phyloP scores from a whole-genome alignment of 1,284 basidiomycete genomes.

The Leccinum subrobustum region DNA sequence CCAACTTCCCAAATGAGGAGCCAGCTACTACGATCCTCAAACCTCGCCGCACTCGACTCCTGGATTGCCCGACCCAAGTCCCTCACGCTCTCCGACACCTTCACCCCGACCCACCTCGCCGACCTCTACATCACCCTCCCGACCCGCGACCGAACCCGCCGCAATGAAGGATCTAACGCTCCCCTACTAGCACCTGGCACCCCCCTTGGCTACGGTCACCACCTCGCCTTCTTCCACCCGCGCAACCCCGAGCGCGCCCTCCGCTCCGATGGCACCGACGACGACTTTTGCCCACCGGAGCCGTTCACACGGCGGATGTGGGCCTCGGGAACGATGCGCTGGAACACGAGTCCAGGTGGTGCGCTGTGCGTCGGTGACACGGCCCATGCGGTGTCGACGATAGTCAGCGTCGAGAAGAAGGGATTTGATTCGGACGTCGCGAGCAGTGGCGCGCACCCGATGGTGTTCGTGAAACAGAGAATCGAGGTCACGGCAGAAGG shows the following conservation, averaged over 20 bases:
- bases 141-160: conserved; percentile 57
- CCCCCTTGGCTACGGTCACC: conserved; percentile 60
- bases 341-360: conserved; percentile 42
- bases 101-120: conserved; percentile 52
- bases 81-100: conserved; percentile 42
- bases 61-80: conserved; percentile 51
- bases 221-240: conserved; percentile 75
- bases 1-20: background rate
- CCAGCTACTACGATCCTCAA: background rate
- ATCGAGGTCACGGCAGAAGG: conserved; percentile 49
- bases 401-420: conserved; percentile 64
- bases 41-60: conserved; percentile 38
- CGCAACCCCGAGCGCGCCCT: conserved; percentile 57
- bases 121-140: conserved; percentile 70
- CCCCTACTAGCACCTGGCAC: conserved; percentile 8
- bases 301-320: conserved; percentile 83
- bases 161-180: background rate
- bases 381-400: conserved; percentile 49
- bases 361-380: conserved; percentile 56
- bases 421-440: conserved; percentile 43
- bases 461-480: conserved; percentile 77
- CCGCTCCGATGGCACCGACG: conserved; percentile 71
- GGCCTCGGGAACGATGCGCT: conserved; percentile 74
- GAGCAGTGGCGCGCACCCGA: conserved; percentile 44
- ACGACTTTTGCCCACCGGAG: conserved; percentile 66